phyloP scores from a whole-genome alignment of 192 early-diverging fungal species.

The Coemansia asiatica region DNA sequence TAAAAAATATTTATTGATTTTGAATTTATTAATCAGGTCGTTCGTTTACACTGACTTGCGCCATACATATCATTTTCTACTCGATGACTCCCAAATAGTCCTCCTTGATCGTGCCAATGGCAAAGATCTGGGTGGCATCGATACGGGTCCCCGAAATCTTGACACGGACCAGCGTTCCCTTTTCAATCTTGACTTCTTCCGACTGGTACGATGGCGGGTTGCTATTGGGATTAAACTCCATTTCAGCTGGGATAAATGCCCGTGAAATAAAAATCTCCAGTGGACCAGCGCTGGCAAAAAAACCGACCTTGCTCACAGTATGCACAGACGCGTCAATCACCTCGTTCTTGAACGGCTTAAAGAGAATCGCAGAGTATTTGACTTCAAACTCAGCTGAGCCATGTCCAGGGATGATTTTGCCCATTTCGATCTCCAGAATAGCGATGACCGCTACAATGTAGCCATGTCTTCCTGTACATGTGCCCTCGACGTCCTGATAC shows the following conservation, averaged over 20 bases:
- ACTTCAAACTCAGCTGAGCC: slow-evolving; percentile 93
- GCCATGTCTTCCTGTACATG: slow-evolving; percentile 88
- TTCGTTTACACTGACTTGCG: neutral
- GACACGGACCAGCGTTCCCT: slow-evolving; percentile 79
- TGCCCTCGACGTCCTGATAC: slow-evolving; percentile 94
- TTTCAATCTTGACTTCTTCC: slow-evolving; percentile 81
- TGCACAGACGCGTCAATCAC: slow-evolving; percentile 91
- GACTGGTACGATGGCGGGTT: slow-evolving; percentile 81
- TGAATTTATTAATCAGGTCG: neutral
- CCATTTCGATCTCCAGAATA: slow-evolving; percentile 75
- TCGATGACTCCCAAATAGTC: slow-evolving; percentile 88
- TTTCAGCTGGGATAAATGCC: slow-evolving; percentile 80
- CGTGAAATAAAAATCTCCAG: slow-evolving; percentile 87
- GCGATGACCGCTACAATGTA: slow-evolving; percentile 90
- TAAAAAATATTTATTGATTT: neutral
- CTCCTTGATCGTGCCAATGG: slow-evolving; percentile 96
- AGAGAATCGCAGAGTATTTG: slow-evolving; percentile 89
- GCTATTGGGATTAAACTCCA: slow-evolving; percentile 87
- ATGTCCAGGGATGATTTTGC: slow-evolving; percentile 74
- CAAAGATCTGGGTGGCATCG: slow-evolving; percentile 92
- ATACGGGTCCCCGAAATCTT: slow-evolving; percentile 87
- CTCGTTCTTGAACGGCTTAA: slow-evolving; percentile 96
- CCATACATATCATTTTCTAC: slow-evolving; percentile 13
- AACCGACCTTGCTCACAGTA: slow-evolving; percentile 92
- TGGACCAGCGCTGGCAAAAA: slow-evolving; percentile 94